A percentile compares a stretch with the other conserved stretches of the same genome.
Evolutionary conservation across 768 basidiomycete genomes (phyloP).

Genomic region (Pleurotus pulmonarius): DNA sequence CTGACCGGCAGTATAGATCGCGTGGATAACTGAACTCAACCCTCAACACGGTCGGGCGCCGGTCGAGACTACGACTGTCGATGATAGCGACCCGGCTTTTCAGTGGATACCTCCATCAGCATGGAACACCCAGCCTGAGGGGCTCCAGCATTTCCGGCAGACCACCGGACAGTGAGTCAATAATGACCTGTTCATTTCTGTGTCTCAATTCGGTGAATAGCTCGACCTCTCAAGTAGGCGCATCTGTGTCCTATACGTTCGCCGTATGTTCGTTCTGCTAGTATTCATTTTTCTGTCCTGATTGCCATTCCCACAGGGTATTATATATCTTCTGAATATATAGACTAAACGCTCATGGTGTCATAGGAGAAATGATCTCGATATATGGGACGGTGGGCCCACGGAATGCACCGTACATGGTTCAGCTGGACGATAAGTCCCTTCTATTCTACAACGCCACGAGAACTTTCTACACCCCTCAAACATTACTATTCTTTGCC

Average conservation of each 20-base stretch:
- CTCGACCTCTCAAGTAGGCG: conserved; percentile 12
- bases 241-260: conserved; percentile 14
- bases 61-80: conserved; percentile 7
- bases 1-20: conserved; percentile 13
- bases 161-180: conserved; percentile 26
- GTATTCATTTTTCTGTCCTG: background rate
- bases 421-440: conserved; percentile 19
- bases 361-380: conserved; percentile 20
- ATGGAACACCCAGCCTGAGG: conserved; percentile 21
- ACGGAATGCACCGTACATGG: conserved; percentile 14
- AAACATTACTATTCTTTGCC: conserved; percentile 18
- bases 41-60: conserved; percentile 1
- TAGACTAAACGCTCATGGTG: conserved; percentile 1
- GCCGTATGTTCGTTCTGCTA: conserved; percentile 9
- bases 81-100: conserved; percentile 26
- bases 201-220: conserved; percentile 5
- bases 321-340: background rate
- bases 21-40: conserved; percentile 15
- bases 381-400: conserved; percentile 33
- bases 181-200: background rate
- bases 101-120: conserved; percentile 19
- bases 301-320: background rate
- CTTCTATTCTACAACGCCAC: conserved; percentile 15
- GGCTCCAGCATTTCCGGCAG: conserved; percentile 21
- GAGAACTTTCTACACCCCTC: conserved; percentile 10